Base-by-base conservation (phyloP, 257 asterid species). In the Solanum dulcamara region DNA sequence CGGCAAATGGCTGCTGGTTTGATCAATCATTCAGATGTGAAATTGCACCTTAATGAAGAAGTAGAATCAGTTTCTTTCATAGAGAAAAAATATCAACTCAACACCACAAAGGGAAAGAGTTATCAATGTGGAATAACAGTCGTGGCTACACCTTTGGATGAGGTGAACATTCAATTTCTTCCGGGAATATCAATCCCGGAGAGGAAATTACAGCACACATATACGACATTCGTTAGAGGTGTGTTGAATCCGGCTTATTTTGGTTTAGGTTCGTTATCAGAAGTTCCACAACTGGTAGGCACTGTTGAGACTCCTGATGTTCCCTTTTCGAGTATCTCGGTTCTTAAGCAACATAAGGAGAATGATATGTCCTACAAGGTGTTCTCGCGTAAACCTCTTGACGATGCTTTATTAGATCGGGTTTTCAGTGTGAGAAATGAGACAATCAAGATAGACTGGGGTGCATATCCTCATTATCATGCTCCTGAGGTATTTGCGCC, bases 121-220 rank as follows among this genome's bases (percentile, higher is more conserved):
- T 93, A 94, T 89, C 82, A 48, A 62, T 97, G 99, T 86, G 91
- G 92, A 80, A 89, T 95, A 80, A 88, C 97, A 59, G 98, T 97
- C 33, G 91, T 97, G 72, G 98, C 98, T 5, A 92, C 98, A n/a
- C 99, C 99, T 85, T 91, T 97, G 88, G 99, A 97, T 91, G 99
- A 97, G 94, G 81, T 90, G 84, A 88, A 89, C 84, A 93, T 97
- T 83, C 87, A 51, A 60, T 95, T 95, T 87, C 87, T 77, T 46
- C 98, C 99, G 20, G 90, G 28, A 87, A 90, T 97, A 86, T 92
- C 96, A 64, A 86, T 97, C 86, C 98, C 99, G 86, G 93, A 91
- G 28, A 91, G 99, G 88, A 94, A 91, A 88, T 84, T 97, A 81
- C 99, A 97, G 87, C 99, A 97, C 92, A 97, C 99, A 0, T 91